Evolutionary conservation across 2,329 filamentous ascomycete genomes (phyloP), one percentile per base, ranked within the genome.

Genomic region (Clonostachys rhizophaga): DNA sequence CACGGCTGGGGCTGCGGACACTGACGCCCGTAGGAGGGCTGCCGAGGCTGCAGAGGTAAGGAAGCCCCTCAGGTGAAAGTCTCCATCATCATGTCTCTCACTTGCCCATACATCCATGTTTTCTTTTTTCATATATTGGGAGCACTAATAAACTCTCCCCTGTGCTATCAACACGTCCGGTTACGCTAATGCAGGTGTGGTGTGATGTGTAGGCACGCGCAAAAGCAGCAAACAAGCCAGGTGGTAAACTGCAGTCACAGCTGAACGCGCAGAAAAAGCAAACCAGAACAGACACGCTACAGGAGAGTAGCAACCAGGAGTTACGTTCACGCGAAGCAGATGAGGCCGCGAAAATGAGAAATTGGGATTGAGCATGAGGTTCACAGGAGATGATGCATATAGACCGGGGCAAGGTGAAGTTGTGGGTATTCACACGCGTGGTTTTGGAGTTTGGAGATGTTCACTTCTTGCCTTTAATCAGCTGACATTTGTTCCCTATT

Each of bases 1-100:
- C 24, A 30, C 24, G 24, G 24, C 24, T 30, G 24, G 8, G 24
- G 9, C 24, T 10, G 24, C 8, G 24, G 24, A 30, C 9, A 71
- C 72, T 17, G 84, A 91, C 61, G 85, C 89, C 34, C 77, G 85
- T 49, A 76, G 74, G 47, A 87, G 83, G 50, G 91, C 91, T 5
- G 90, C 89, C 1, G 79, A 82, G 54, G 91, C 91, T 45, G 91
- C 91, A 50, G 88, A 95, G 84, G 91, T 95, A 65, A 62, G 82
- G 9, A 30, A 30, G 9, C 5, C 24, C 24, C 24, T 30, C 24
- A 24, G 3, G 24, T 24, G 8, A 24, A 24, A 8, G 24, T 24
- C 24, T 24, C 24, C 24, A 24, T 24, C 24, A 30, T 30, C 24
- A 30, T 6, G 24, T 30, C 24, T 30, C 24, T 10, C 9, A 30